A percentile compares a stretch with the other conserved stretches of the same genome.
Evolutionary conservation across 2,329 filamentous ascomycete genomes (phyloP).

Genomic region (Colletotrichum sp.): DNA sequence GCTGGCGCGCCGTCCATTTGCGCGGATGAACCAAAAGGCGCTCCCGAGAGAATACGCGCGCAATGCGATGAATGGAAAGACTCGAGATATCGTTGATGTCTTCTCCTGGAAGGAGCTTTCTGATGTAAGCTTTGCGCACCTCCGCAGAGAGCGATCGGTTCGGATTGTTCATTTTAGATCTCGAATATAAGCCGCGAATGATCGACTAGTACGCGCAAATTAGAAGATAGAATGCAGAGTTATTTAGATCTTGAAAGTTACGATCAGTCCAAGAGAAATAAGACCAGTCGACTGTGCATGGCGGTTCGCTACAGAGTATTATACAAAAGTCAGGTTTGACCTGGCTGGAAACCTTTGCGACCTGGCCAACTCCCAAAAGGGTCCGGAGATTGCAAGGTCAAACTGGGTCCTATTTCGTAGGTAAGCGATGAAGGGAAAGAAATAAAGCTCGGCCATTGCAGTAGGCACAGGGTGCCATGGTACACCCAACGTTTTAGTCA

Average conservation of each 20-base stretch:
- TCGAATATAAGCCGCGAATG: background rate
- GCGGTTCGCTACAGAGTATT: background rate
- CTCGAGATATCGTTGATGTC: background rate
- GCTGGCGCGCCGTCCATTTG: background rate
- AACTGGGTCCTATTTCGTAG: background rate
- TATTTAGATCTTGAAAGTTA: background rate
- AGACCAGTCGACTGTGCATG: too few relatives aligned
- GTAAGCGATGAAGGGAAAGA: background rate
- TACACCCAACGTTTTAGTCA: background rate
- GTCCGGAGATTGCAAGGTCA: background rate
- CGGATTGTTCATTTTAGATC: background rate
- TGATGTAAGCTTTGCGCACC: background rate
- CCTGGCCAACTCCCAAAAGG: background rate
- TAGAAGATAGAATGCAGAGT: background rate
- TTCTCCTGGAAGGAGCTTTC: background rate
- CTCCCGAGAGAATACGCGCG: background rate
- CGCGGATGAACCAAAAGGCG: background rate
- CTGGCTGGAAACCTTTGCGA: background rate
- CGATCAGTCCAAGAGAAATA: background rate
- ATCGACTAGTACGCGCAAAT: background rate
- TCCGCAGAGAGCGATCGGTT: background rate
- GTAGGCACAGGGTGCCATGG: background rate
- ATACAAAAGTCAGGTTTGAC: background rate
- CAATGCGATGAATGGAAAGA: background rate
- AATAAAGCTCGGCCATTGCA: background rate